Base-by-base conservation (phyloP, 306 rosid species). In the Dalbergia oliveri region DNA sequence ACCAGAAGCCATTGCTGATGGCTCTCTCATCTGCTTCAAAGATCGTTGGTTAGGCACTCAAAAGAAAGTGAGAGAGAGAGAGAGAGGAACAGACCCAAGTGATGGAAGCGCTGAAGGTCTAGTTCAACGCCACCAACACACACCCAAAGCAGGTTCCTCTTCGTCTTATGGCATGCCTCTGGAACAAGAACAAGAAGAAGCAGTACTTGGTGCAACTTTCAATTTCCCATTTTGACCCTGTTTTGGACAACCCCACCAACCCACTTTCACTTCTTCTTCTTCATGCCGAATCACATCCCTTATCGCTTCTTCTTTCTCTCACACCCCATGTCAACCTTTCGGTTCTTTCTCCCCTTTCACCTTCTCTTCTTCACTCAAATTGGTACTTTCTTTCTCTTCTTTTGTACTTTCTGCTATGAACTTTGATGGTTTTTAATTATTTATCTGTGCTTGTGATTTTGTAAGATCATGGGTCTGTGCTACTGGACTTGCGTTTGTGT, bases 81-180 rank as follows among this genome's bases (percentile, higher is more conserved):
- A 61, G 77, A 73, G 43, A 37, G 65, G 13, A 35, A 66, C 43
- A 53, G 67, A 60, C 33, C 21, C 3, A 18, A 11, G 35, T 68
- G 21, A 80, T 71, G 68, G 76, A 23, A 54, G 64, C 77, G 61
- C 34, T 39, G 21, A 65, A 63, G 73, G 14, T 73, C 23, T 76
- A 62, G 79, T 79, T 79, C 66, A 81, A 16, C 44, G 19, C 74
- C 12, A 11, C 66, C 23, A 18, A 59, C n/a, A 15, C 43, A n/a
- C 51, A 66, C 45, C 8, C 31, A 43, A 72, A 51, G 58, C 65
- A 80, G 47, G 77, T 83, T 76, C 75, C 72, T 66, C 69, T 71
- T 83, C 87, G 67, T 85, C 89, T 86, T 87, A 90, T 94, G 97
- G 97, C 90, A 92, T 81, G 94, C 84, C 87, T 61, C 23, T 54